Conservation (phyloP, 2,329 filamentous ascomycete species). For the Penicillium corylophilum region DNA sequence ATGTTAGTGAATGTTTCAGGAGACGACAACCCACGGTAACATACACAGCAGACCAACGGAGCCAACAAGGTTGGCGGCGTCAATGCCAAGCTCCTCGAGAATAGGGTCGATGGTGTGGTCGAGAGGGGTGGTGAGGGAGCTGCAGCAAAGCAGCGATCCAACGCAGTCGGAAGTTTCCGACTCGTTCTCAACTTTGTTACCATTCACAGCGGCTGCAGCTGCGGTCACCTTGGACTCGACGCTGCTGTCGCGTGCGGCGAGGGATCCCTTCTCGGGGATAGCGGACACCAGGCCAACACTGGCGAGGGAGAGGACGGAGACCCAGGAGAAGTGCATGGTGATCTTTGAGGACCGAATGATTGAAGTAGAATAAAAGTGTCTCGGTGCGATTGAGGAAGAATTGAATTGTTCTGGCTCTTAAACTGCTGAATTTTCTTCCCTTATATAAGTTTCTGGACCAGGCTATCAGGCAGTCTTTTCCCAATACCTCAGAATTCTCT, state of each 20-base stretch:
- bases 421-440: not conserved
- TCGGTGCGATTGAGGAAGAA: not conserved
- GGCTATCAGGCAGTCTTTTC: not conserved
- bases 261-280: conserved; percentile 12
- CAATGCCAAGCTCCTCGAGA: conserved; percentile 22
- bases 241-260: conserved; percentile 12
- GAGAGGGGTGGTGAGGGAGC: conserved; percentile 28
- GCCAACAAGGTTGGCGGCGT: conserved; percentile 26
- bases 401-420: not conserved
- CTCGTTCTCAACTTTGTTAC: conserved; percentile 10
- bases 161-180: conserved; percentile 19
- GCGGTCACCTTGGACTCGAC: conserved; percentile 10
- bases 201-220: conserved; percentile 9
- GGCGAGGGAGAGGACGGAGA: conserved; percentile 32
- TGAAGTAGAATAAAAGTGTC: not conserved
- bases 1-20: not conserved
- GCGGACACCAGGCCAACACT: conserved; percentile 31
- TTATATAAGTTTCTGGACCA: conserved; percentile 7
- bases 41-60: conserved; percentile 31
- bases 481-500: not conserved
- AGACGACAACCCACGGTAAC: not conserved
- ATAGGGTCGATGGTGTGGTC: conserved; percentile 29
- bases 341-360: not conserved
- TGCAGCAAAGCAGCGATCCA: conserved; percentile 28
- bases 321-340: conserved; percentile 29